Evolutionary conservation across 2,329 filamentous ascomycete genomes (phyloP).

Genomic region (Trichoderma sp.): DNA sequence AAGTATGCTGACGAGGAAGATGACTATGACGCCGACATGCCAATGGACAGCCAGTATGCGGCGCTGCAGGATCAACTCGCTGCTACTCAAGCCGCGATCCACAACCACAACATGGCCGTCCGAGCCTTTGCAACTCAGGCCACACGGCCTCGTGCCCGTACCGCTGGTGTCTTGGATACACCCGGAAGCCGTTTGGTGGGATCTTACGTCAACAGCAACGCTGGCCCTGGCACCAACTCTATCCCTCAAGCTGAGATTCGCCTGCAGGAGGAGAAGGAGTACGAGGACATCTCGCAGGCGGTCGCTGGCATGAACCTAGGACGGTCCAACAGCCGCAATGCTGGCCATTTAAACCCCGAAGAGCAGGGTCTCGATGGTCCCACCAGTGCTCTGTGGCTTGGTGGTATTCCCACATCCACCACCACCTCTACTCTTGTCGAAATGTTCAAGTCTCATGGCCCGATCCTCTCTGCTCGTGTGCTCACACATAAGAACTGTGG

Average conservation of each 20-base stretch:
- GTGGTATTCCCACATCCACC: slow-evolving; percentile 94
- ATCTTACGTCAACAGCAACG: slow-evolving; percentile 70
- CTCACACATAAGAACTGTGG: slow-evolving; percentile 98
- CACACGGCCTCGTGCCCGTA: slow-evolving; percentile 81
- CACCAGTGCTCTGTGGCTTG: slow-evolving; percentile 92
- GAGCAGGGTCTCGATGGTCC: slow-evolving; percentile 82
- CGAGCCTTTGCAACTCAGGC: slow-evolving; percentile 88
- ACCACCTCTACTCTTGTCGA: slow-evolving; percentile 92
- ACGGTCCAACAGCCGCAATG: slow-evolving; percentile 61
- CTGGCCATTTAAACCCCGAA: slow-evolving; percentile 67
- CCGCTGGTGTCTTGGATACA: slow-evolving; percentile 85
- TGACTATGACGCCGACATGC: slow-evolving; percentile 59
- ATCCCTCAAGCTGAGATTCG: slow-evolving; percentile 73
- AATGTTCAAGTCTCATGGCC: slow-evolving; percentile 91
- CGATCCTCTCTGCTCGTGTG: slow-evolving; percentile 86
- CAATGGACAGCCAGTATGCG: slow-evolving; percentile 56
- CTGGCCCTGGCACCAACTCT: slow-evolving; percentile 65
- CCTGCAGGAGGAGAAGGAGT: slow-evolving; percentile 71
- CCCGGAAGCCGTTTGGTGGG: slow-evolving; percentile 64
- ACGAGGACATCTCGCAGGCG: slow-evolving; percentile 75
- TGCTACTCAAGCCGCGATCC: slow-evolving; percentile 67
- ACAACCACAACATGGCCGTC: slow-evolving; percentile 88
- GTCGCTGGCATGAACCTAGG: slow-evolving; percentile 77
- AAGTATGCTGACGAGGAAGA: slow-evolving; percentile 91
- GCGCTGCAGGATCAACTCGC: slow-evolving; percentile 60